Conservation (phyloP, 1,284 basidiomycete species). For the Marasmius sp. region DNA sequence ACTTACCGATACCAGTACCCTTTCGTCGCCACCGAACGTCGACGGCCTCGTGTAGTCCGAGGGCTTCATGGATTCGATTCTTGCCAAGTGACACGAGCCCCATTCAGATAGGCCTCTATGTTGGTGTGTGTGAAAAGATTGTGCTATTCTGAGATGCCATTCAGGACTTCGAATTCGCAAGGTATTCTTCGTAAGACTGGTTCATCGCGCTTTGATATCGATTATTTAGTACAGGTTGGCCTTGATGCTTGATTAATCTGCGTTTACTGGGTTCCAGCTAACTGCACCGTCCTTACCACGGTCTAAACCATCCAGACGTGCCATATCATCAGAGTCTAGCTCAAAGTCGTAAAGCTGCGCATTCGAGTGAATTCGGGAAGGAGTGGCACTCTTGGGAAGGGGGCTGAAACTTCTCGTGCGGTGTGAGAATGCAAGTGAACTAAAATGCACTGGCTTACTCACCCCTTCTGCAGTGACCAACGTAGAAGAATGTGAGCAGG, state of each 20-base stretch:
- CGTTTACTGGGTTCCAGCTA: conserved; percentile 31
- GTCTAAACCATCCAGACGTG: conserved; percentile 29
- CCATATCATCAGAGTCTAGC: conserved; percentile 34
- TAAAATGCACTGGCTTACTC: conserved; percentile 21
- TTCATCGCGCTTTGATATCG: not conserved
- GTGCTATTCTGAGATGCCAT: not conserved
- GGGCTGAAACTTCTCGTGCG: conserved; percentile 39
- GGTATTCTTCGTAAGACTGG: not conserved
- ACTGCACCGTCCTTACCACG: conserved; percentile 27
- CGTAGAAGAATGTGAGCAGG: conserved; percentile 77
- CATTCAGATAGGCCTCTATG: too few species aligned
- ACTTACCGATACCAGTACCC: too few species aligned
- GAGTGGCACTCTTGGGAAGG: conserved; percentile 75
- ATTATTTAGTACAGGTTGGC: conserved; percentile 1
- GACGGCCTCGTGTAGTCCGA: too few species aligned
- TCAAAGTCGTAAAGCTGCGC: conserved; percentile 68
- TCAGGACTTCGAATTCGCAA: not conserved
- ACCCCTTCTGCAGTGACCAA: conserved; percentile 85
- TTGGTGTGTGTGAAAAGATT: not conserved
- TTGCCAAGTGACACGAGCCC: too few species aligned
- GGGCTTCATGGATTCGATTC: too few species aligned
- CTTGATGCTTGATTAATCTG: conserved; percentile 3
- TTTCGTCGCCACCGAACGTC: too few species aligned
- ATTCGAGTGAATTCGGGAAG: conserved; percentile 69
- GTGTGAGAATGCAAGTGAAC: not conserved